Evolutionary conservation across 768 basidiomycete species (phyloP).

Genomic region (Tricholoma saponaceum): DNA sequence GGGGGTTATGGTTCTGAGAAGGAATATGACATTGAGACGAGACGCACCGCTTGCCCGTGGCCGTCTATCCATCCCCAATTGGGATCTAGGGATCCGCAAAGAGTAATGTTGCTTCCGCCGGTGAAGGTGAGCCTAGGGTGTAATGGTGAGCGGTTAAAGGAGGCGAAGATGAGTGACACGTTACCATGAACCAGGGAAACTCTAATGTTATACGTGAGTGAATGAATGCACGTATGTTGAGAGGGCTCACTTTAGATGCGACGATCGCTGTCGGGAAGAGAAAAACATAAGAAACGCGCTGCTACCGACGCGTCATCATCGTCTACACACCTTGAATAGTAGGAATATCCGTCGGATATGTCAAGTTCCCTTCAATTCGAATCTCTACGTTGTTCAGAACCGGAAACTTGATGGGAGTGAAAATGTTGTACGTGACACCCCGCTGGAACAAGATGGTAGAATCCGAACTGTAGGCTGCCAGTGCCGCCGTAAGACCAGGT

Average conservation of each 20-base stretch:
- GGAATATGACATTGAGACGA: too few species aligned
- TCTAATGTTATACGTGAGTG: constrained; percentile 19
- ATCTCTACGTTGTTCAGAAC: constrained; percentile 53
- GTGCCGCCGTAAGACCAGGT: constrained; percentile 39
- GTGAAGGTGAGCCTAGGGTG: constrained; percentile 47
- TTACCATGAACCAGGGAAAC: constrained; percentile 45
- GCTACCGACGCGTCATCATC: neutral
- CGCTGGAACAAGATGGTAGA: constrained; percentile 55
- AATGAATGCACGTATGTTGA: neutral
- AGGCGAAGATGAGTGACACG: neutral
- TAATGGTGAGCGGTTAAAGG: neutral
- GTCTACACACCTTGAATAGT: constrained; percentile 41
- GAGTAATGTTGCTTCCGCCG: constrained; percentile 54
- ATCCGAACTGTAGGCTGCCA: constrained; percentile 35
- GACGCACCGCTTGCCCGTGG: constrained; percentile 48
- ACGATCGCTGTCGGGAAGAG: constrained; percentile 33
- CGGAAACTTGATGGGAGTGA: constrained; percentile 55
- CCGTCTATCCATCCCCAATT: constrained; percentile 62
- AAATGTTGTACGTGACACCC: constrained; percentile 57
- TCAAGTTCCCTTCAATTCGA: constrained; percentile 52
- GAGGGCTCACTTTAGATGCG: constrained; percentile 34
- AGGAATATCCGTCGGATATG: constrained; percentile 48
- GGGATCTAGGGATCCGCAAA: constrained; percentile 50
- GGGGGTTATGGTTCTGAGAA: neutral
- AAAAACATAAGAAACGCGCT: neutral